Evolutionary conservation across 2,329 filamentous ascomycete species (phyloP).

Genomic region (Penicillium sp.): DNA sequence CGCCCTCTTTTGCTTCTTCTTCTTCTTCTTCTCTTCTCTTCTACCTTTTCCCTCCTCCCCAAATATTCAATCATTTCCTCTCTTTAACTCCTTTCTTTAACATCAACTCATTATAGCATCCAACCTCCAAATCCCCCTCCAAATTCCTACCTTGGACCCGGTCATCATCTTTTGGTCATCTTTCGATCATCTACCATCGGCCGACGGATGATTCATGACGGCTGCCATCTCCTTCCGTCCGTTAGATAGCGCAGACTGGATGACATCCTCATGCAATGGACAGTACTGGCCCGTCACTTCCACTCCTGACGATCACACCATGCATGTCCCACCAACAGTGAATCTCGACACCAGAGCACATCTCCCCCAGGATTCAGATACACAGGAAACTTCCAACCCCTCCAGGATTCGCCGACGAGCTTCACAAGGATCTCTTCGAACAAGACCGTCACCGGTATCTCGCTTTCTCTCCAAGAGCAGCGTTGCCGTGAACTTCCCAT

Average conservation of each 20-base stretch:
- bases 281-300: slow-evolving; percentile 19
- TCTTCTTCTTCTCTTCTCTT: slow-evolving; percentile 8
- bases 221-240: slow-evolving; percentile 12
- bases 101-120: slow-evolving; percentile 7
- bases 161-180: neutral
- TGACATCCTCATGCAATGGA: slow-evolving; percentile 30
- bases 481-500: slow-evolving; percentile 43
- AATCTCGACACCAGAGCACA: slow-evolving; percentile 18
- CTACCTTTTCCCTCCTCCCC: neutral
- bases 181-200: neutral
- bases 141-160: neutral
- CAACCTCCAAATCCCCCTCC: slow-evolving; percentile 2
- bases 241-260: slow-evolving; percentile 22
- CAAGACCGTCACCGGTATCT: slow-evolving; percentile 29
- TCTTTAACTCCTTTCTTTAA: slow-evolving; percentile 12
- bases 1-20: slow-evolving; percentile 16
- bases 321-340: slow-evolving; percentile 22
- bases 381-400: slow-evolving; percentile 12
- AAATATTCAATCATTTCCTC: slow-evolving; percentile 7
- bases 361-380: slow-evolving; percentile 17
- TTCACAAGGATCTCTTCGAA: slow-evolving; percentile 30
- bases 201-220: slow-evolving; percentile 12
- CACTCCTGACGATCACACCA: slow-evolving; percentile 22
- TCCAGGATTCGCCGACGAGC: slow-evolving; percentile 29
- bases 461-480: slow-evolving; percentile 32